Percentiles rank a stretch among this genome's conserved stretches.
Conservation (phyloP, 192 early-diverging fungal genomes). For the Backusella morwellensis region DNA sequence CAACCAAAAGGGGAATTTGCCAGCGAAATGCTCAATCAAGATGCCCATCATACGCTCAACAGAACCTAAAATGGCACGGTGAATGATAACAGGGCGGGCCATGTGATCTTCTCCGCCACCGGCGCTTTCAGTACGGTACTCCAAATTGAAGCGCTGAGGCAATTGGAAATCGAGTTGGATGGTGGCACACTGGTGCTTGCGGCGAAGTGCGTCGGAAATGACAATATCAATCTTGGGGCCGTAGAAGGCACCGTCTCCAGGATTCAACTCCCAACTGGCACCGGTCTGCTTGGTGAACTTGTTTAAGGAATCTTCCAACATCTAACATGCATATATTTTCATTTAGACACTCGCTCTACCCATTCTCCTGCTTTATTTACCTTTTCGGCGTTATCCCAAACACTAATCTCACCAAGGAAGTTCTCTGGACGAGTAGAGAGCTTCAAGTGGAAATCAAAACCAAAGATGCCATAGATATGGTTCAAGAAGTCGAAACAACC, state of each 20-base stretch:
- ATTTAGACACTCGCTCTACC: neutral
- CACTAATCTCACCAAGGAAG: slow-evolving; percentile 83
- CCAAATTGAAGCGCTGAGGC: slow-evolving; percentile 89
- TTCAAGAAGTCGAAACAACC: slow-evolving; percentile 84
- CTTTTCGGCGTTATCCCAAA: slow-evolving; percentile 93
- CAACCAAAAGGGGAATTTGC: slow-evolving; percentile 99
- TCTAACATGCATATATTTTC: slow-evolving; percentile 20
- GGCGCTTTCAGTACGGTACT: slow-evolving; percentile 73
- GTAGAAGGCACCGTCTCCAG: slow-evolving; percentile 98
- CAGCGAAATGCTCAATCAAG: slow-evolving; percentile 93
- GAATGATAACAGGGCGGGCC: slow-evolving; percentile 94
- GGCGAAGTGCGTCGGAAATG: slow-evolving; percentile 89
- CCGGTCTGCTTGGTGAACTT: slow-evolving; percentile 56
- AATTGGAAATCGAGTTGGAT: slow-evolving; percentile 99
- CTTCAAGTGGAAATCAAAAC: slow-evolving; percentile 87
- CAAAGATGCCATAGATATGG: slow-evolving; percentile 92
- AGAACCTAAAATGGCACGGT: slow-evolving; percentile 96
- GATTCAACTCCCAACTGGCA: slow-evolving; percentile 82
- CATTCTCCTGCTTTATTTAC: slow-evolving; percentile 27
- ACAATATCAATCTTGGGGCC: slow-evolving; percentile 99
- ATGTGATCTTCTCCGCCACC: slow-evolving; percentile 46
- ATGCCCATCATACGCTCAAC: slow-evolving; percentile 96
- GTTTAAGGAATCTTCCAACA: slow-evolving; percentile 73
- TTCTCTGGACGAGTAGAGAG: slow-evolving; percentile 98
- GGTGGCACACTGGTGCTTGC: slow-evolving; percentile 95